These are phyloP conservation scores for Gonium pectorale DNA, from an alignment of 139 green algal species.

Conservation along the genomic window DNA sequence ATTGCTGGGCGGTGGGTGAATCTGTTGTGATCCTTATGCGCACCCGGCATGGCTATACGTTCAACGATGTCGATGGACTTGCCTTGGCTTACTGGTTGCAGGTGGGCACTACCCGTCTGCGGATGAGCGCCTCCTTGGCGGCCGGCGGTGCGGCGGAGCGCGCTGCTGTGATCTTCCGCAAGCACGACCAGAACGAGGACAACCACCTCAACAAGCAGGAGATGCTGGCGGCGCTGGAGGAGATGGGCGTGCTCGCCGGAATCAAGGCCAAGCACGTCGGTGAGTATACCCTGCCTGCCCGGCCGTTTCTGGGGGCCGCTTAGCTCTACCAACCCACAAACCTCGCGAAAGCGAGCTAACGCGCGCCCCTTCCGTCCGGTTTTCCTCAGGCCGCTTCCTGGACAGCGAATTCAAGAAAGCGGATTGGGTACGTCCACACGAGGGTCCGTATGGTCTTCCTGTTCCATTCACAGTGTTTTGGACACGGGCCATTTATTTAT, in stretches of 20 bases:
- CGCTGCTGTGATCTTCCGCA: conserved; percentile 70
- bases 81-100: neutral
- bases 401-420: conserved; percentile 67
- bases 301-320: no score
- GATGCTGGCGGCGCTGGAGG: conserved; percentile 67
- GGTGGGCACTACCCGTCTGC: conserved; percentile 47
- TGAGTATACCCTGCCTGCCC: no score
- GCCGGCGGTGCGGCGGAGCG: conserved; percentile 63
- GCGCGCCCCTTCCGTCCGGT: neutral
- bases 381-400: conserved; percentile 64
- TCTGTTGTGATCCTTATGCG: no score
- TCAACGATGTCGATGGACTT: neutral
- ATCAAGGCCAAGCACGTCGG: conserved; percentile 67
- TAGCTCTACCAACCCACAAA: no score
- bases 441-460: no score
- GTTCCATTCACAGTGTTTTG: no score
- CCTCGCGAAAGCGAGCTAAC: no score
- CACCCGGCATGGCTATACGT: no score
- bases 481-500: no score
- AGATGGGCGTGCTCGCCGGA: conserved; percentile 69
- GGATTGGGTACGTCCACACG: conserved; percentile 53
- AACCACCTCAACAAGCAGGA: conserved; percentile 64
- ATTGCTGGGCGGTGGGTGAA: no score
- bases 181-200: conserved; percentile 66
- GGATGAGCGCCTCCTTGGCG: conserved; percentile 53